Evolutionary conservation across 2,329 filamentous ascomycete species (phyloP), one percentile per base, ranked within the genome.

Genomic region (Neofusicoccum umdonicola): DNA sequence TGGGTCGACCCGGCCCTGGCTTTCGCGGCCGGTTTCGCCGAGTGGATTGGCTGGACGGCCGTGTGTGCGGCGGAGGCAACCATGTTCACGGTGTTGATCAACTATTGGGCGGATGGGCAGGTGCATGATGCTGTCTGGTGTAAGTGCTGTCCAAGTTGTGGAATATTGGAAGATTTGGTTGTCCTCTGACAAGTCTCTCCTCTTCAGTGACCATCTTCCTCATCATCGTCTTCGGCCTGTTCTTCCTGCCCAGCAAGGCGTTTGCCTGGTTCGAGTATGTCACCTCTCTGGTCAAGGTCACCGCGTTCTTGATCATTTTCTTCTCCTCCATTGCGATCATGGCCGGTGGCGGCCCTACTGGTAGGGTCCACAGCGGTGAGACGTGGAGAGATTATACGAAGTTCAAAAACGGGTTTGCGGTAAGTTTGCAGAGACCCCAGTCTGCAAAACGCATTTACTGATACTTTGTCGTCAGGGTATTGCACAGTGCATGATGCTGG

Each of bases 1-100:
- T 78, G 72, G 68, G 73, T 77, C 44, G 76, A 78, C 67, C 74
- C 75, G 6, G 74, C 78, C 11, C 66, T 79, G 45, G 76, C 76
- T 12, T 79, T 79, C 60, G 76, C 73, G 4, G 75, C 76, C 45
- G 77, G 77, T 3, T 71, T 74, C 68, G 71, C 74, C 17, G 73
- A 76, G 57, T 76, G 73, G 69, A 19, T 62, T 11, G 70, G 71
- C 15, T 76, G 72, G 67, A 66, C 65, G 3, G 63, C 67, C 34
- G 62, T 68, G 44, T 54, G 72, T 17, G 70, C 69, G 58, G 67
- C 71, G 19, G 71, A 73, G 65, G 68, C 62, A 11, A 64, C 62
- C 27, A 57, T 70, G 54, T 73, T 72, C 58, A 65, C 66, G 27
- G 68, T 73, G 13, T 65, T 72, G 45, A 58, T 64, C 51, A 64